Base-by-base conservation (phyloP, 2,329 filamentous ascomycete genomes). In the Aspergillus tamarii region DNA sequence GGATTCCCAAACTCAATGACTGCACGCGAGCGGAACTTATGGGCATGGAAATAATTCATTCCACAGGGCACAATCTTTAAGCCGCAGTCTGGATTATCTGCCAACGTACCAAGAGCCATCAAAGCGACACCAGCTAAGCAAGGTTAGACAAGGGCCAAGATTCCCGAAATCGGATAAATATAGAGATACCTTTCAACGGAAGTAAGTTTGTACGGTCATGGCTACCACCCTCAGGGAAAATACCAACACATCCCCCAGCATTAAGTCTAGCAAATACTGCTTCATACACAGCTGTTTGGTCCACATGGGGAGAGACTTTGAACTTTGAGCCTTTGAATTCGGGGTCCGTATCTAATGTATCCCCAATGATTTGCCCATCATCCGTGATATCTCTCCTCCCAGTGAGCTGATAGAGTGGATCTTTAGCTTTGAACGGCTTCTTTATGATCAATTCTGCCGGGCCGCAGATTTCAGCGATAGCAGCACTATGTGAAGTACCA, bases 31-130 rank as follows among this genome's bases (percentile, higher is more conserved):
- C 94, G 91, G 80, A 99, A 99, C 78, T 98, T 99, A 84, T 99
- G 94, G 0, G 94, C 92, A 79, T 98, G 94, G 81, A 99, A 99
- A 80, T 99, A 99, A 80, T 99, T 99, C 94, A 99, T 97, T 72
- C 94, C 94, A 58, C 95, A 94, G 4, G 95, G 95, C 28, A 99
- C 92, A 71, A 99, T 97, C 79, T 94, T 96, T 66, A 99, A 83
- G 34, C 92, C 93, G 74, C 92, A 97, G 67, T 94, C 85, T 3
- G 94, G 94, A 66, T 94, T 88, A 62, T 93, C 89, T 6, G 92
- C 93, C 58, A 98, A 84, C 1, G 95, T 91, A 45, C 94, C 94
- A 41, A 99, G 86, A 14, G 94, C 95, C 94, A 99, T 99, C 74
- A 99, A 95, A 63, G 95, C 95, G 64, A 99, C 93, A 77, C 94